A percentile compares a stretch with the other conserved stretches of the same genome.
phyloP scores from a whole-genome alignment of 495 filamentous ascomycete genomes.

The Rusavskia elegans region DNA sequence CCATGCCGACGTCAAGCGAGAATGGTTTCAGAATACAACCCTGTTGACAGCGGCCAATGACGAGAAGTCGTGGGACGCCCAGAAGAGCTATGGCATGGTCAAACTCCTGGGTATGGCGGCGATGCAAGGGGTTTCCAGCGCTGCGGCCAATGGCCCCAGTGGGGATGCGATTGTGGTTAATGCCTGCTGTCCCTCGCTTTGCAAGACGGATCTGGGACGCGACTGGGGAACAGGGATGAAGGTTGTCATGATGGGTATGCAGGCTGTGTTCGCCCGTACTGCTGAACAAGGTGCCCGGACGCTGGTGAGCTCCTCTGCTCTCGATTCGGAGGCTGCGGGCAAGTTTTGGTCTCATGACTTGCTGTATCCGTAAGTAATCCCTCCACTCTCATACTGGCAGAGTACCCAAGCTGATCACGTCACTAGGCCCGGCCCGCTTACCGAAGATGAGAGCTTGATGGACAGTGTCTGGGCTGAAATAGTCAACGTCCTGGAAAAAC shows the following conservation, averaged over 20 bases:
- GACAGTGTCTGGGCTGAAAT: neutral
- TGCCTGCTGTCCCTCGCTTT: constrained; percentile 14
- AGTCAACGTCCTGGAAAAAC: neutral
- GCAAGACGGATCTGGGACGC: constrained; percentile 14
- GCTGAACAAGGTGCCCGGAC: constrained; percentile 15
- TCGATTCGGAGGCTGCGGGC: constrained; percentile 15
- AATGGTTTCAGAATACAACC: neutral
- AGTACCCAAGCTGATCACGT: too few species aligned
- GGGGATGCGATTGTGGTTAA: constrained; percentile 14
- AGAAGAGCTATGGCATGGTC: constrained; percentile 8
- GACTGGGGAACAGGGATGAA: constrained; percentile 3
- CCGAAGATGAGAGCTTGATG: neutral
- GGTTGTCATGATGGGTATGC: constrained; percentile 3
- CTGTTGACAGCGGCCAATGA: neutral
- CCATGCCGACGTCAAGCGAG: neutral
- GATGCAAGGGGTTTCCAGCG: constrained; percentile 8
- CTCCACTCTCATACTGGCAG: too few species aligned
- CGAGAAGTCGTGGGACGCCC: neutral
- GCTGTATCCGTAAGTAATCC: neutral
- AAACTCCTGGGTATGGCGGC: constrained; percentile 12
- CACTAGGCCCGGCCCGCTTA: neutral
- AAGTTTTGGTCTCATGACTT: constrained; percentile 16
- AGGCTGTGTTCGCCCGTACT: constrained; percentile 5
- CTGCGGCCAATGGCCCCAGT: neutral
- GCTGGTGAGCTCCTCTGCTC: constrained; percentile 16